Conservation (phyloP, 2,329 filamentous ascomycete genomes). For the Thermothelomyces thermophilus region DNA sequence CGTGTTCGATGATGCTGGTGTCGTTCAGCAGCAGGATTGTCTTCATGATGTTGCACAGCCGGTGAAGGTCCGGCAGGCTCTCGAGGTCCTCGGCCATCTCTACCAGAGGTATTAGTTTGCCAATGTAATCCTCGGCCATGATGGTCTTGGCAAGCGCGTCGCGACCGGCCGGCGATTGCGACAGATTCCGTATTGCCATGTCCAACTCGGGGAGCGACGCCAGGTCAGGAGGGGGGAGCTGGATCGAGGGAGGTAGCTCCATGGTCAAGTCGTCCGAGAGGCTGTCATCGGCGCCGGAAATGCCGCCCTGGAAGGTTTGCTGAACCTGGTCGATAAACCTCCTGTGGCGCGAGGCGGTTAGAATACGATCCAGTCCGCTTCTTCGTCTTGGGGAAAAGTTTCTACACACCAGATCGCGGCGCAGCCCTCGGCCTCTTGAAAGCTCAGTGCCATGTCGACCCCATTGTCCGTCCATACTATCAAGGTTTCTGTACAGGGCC, state of each 20-base stretch:
- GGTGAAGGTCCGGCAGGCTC: slow-evolving; percentile 77
- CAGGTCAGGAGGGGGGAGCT: slow-evolving; percentile 73
- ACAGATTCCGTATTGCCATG: slow-evolving; percentile 72
- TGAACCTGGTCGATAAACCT: slow-evolving; percentile 87
- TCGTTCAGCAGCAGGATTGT: slow-evolving; percentile 91
- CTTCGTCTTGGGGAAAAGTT: too few relatives aligned
- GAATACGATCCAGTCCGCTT: slow-evolving; percentile 8
- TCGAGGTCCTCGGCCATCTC: slow-evolving; percentile 87
- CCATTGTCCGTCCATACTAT: slow-evolving; percentile 98
- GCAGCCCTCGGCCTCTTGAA: slow-evolving; percentile 95
- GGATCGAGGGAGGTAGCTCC: slow-evolving; percentile 63
- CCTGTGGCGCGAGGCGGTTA: slow-evolving; percentile 45
- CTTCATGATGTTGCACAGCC: slow-evolving; percentile 97
- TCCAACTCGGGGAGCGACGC: slow-evolving; percentile 80
- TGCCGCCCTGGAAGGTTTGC: slow-evolving; percentile 57
- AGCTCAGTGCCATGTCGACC: slow-evolving; percentile 95
- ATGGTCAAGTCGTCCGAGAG: slow-evolving; percentile 79
- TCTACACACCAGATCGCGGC: slow-evolving; percentile 72
- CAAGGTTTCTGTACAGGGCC: slow-evolving; percentile 64
- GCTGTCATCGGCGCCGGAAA: slow-evolving; percentile 68
- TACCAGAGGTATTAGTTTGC: slow-evolving; percentile 78
- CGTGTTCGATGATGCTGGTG: slow-evolving; percentile 86
- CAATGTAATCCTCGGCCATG: slow-evolving; percentile 77
- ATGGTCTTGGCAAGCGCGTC: slow-evolving; percentile 85
- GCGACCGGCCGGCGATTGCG: slow-evolving; percentile 65